Percentiles rank a stretch among this genome's conserved stretches.
These are phyloP conservation scores for Cryphonectria nitschkei DNA, from an alignment of 2,329 filamentous ascomycete genomes.

Conservation along the genomic window DNA sequence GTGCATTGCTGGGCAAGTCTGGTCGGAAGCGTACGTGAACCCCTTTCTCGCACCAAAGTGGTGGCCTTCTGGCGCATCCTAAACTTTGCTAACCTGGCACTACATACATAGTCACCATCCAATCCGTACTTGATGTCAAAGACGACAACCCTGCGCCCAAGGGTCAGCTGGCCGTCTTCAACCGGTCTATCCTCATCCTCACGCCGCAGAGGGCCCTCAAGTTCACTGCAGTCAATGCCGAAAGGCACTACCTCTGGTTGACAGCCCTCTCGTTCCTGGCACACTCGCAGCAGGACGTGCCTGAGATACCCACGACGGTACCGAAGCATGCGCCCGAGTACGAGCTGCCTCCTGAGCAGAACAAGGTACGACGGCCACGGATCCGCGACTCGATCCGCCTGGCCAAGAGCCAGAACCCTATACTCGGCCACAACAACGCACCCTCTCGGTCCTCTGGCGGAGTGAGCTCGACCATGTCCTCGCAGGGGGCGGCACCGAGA, in stretches of 20 bases:
- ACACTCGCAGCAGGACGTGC: slow-evolving; percentile 80
- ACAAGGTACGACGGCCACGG: slow-evolving; percentile 52
- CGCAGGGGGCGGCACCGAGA: slow-evolving; percentile 22
- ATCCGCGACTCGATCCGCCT: slow-evolving; percentile 90
- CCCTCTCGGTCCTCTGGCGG: slow-evolving; percentile 37
- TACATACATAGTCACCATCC: slow-evolving; percentile 77
- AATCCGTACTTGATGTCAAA: slow-evolving; percentile 96
- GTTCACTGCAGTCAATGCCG: slow-evolving; percentile 81
- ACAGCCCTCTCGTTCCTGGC: slow-evolving; percentile 94
- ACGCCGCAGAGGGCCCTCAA: slow-evolving; percentile 93
- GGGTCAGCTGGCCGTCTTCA: slow-evolving; percentile 69
- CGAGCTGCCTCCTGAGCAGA: slow-evolving; percentile 46
- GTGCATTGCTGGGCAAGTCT: slow-evolving; percentile 84
- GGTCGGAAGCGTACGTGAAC: slow-evolving; percentile 83
- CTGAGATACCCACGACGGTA: slow-evolving; percentile 65
- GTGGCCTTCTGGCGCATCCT: neutral
- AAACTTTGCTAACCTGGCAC: slow-evolving; percentile 39
- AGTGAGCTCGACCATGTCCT: slow-evolving; percentile 12
- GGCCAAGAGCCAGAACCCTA: slow-evolving; percentile 69
- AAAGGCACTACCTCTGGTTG: slow-evolving; percentile 93
- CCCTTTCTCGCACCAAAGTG: neutral
- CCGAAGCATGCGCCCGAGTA: slow-evolving; percentile 57
- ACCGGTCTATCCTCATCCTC: slow-evolving; percentile 91
- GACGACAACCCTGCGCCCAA: slow-evolving; percentile 88
- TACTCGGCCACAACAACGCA: slow-evolving; percentile 33